These are phyloP conservation scores for Mucor indicus DNA, from an alignment of 371 early-diverging fungal species.

Conservation along the genomic window DNA sequence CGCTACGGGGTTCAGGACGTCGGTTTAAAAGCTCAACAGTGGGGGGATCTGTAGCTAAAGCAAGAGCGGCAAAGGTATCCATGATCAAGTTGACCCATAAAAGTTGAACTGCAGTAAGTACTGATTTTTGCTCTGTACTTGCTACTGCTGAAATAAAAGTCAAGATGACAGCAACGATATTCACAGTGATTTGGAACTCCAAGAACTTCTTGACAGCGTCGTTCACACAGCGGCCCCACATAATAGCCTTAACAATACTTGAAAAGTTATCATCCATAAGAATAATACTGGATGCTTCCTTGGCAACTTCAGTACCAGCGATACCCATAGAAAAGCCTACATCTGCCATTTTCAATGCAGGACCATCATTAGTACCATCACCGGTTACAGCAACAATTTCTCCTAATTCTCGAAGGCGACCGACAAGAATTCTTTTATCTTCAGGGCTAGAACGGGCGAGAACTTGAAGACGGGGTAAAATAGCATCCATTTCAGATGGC, in stretches of 20 bases:
- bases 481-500: conserved; percentile 48
- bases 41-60: conserved; percentile 69
- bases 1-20: conserved; percentile 52
- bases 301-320: conserved; percentile 74
- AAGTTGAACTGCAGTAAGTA: conserved; percentile 65
- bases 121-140: conserved; percentile 31
- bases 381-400: conserved; percentile 78
- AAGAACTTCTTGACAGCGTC: conserved; percentile 72
- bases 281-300: conserved; percentile 71
- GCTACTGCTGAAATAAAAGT: conserved; percentile 58
- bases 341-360: conserved; percentile 71
- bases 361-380: conserved; percentile 72
- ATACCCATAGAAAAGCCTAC: conserved; percentile 79
- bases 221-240: conserved; percentile 73
- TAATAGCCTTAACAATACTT: conserved; percentile 67
- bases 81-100: conserved; percentile 78
- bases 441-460: conserved; percentile 68
- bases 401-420: conserved; percentile 56
- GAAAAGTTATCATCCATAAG: conserved; percentile 75
- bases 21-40: conserved; percentile 52
- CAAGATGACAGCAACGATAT: conserved; percentile 60
- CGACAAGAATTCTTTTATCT: conserved; percentile 66
- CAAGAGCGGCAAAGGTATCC: conserved; percentile 72
- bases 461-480: conserved; percentile 64
- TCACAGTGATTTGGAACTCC: conserved; percentile 74